Base-by-base conservation (phyloP, 78 protist genomes). In the Emiliania huxleyi region DNA sequence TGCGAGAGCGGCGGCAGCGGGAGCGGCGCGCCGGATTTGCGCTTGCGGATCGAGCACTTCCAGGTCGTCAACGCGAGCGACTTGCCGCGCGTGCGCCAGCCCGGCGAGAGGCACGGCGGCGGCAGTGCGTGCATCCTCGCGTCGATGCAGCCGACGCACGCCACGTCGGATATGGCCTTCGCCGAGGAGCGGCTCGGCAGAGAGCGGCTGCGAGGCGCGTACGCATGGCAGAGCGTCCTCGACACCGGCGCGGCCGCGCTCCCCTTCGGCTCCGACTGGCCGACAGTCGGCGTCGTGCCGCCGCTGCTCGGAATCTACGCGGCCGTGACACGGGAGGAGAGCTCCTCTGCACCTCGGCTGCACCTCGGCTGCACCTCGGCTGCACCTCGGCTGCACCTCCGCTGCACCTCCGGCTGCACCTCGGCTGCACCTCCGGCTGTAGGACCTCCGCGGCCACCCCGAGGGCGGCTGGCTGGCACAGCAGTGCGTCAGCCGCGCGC, bases 61-160 rank as follows among this genome's bases (percentile, higher is more conserved):
- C 91, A 87, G 46, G 46, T 87, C 15, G 12, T 87, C n/a, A 35
- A 29, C n/a, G 33, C 71, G 8, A 0, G 15, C 40, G 91, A 87
- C 44, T 0, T 87, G 22, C 29, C 29, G 43, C 69, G 75, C 0
- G 0, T 87, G 18, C 37, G 21, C 33, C 35, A 2, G 0, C 44
- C 21, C 35, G 75, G 75, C 75, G 35, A 48, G 11, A 11, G 23
- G 55, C 4, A 48, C 11, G 23, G 55, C 55, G 55, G 55, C 55
- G 55, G 55, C 23, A 4, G 55, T 11, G 55, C 55, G 55, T 48
- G 55, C 55, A 48, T 87, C 42, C 38, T 87, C 6, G 33, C 91
- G 44, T 87, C 91, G 37, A 44, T 87, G 91, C 91, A 87, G 75
- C 91, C 69, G 33, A 40, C 75, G 33, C 91, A 87, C 44, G 4